Percentiles rank a stretch among this genome's conserved stretches.
Evolutionary conservation across 2,329 filamentous ascomycete species (phyloP).

Genomic region (Ascochyta koolunga): DNA sequence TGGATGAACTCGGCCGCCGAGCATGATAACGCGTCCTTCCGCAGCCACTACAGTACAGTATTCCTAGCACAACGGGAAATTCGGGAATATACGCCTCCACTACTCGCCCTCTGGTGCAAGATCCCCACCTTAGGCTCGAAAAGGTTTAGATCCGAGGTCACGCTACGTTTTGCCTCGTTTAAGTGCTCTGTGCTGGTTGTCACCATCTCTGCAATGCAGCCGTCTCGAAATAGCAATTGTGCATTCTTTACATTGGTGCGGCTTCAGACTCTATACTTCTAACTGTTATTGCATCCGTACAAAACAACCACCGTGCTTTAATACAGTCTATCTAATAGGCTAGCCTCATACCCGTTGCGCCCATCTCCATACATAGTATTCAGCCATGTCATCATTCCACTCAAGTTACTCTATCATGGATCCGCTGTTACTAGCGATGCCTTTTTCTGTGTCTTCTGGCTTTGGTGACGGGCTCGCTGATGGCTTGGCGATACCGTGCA

Average conservation of each 20-base stretch:
- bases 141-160: neutral
- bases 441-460: neutral
- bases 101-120: neutral
- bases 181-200: neutral
- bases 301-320: neutral
- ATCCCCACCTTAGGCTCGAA: neutral
- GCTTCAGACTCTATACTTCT: neutral
- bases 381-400: neutral
- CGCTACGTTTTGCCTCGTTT: neutral
- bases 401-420: neutral
- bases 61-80: neutral
- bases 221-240: neutral
- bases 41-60: neutral
- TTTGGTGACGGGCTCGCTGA: neutral
- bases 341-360: neutral
- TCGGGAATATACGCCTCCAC: neutral
- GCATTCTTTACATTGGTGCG: too few species aligned
- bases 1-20: neutral
- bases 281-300: neutral
- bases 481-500: constrained; percentile 30
- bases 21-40: neutral
- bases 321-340: neutral
- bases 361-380: neutral
- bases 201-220: neutral
- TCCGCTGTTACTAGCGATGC: neutral